Conservation (phyloP, 768 basidiomycete species). For the Leucogyrophana mollusca region DNA sequence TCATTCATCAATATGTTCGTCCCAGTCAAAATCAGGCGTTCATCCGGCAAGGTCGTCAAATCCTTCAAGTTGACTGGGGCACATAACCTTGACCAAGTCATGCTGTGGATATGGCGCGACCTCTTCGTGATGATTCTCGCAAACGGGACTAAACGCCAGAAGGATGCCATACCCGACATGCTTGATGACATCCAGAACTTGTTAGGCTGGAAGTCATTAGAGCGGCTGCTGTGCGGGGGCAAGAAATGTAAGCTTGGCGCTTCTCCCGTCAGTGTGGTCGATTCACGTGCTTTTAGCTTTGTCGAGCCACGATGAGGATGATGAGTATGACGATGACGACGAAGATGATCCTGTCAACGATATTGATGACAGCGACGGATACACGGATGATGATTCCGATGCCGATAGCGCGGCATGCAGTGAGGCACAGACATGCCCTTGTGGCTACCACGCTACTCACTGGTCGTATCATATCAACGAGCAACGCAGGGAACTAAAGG, state of each 20-base stretch:
- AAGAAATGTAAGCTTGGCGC: constrained; percentile 31
- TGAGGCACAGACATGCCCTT: constrained; percentile 20
- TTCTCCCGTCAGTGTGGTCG: not conserved
- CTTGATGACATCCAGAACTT: constrained; percentile 54
- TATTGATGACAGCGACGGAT: constrained; percentile 22
- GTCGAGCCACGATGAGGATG: constrained; percentile 6
- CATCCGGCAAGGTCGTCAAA: constrained; percentile 45
- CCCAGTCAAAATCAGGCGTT: constrained; percentile 42
- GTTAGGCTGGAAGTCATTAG: constrained; percentile 51
- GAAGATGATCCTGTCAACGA: constrained; percentile 28
- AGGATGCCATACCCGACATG: constrained; percentile 46
- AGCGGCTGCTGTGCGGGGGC: constrained; percentile 56
- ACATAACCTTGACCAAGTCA: constrained; percentile 40
- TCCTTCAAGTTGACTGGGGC: constrained; percentile 49
- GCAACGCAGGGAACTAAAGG: constrained; percentile 40
- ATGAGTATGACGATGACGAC: constrained; percentile 25
- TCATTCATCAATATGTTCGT: constrained; percentile 46
- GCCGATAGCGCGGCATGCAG: constrained; percentile 17
- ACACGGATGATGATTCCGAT: constrained; percentile 17
- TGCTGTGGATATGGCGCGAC: constrained; percentile 72
- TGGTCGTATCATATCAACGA: constrained; percentile 47
- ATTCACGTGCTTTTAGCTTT: constrained; percentile 10
- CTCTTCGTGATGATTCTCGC: constrained; percentile 58
- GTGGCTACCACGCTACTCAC: constrained; percentile 43
- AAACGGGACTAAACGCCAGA: constrained; percentile 26